A percentile compares a stretch with the other conserved stretches of the same genome.
Conservation (phyloP, 2,329 filamentous ascomycete genomes). For the Tympanopsis confertula region DNA sequence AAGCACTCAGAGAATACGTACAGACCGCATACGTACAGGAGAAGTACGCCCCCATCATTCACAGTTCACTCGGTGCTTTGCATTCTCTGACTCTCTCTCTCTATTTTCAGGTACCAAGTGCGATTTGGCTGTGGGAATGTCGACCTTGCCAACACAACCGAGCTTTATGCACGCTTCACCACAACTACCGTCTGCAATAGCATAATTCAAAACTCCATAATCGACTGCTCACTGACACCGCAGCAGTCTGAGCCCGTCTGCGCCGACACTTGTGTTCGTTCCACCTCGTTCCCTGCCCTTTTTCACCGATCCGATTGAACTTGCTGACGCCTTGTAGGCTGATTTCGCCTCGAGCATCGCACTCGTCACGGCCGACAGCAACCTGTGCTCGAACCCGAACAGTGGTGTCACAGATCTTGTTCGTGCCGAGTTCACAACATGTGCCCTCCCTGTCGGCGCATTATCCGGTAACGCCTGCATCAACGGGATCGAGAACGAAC, state of each 20-base stretch:
- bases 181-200: conserved; percentile 86
- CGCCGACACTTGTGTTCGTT: conserved; percentile 72
- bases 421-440: conserved; percentile 83
- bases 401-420: conserved; percentile 64
- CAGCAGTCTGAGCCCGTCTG: conserved; percentile 65
- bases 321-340: conserved; percentile 34
- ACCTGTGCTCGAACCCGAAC: conserved; percentile 61
- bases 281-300: conserved; percentile 2
- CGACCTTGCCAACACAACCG: conserved; percentile 65
- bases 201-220: conserved; percentile 79
- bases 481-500: conserved; percentile 67
- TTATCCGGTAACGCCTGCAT: conserved; percentile 66
- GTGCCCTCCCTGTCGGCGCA: conserved; percentile 69
- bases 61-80: conserved; percentile 1
- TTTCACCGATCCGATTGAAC: conserved; percentile 1
- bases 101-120: conserved; percentile 56
- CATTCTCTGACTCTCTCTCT: conserved; percentile 1
- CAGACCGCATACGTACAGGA: conserved; percentile 61
- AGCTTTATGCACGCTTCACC: conserved; percentile 86
- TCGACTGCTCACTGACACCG: conserved; percentile 53
- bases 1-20: conserved; percentile 62
- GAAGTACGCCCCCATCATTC: conserved; percentile 46
- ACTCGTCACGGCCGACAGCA: conserved; percentile 62
- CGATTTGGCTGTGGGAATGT: conserved; percentile 71
- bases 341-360: conserved; percentile 82